Conservation (phyloP, 1,284 basidiomycete species). For the Vanrija sp. region DNA sequence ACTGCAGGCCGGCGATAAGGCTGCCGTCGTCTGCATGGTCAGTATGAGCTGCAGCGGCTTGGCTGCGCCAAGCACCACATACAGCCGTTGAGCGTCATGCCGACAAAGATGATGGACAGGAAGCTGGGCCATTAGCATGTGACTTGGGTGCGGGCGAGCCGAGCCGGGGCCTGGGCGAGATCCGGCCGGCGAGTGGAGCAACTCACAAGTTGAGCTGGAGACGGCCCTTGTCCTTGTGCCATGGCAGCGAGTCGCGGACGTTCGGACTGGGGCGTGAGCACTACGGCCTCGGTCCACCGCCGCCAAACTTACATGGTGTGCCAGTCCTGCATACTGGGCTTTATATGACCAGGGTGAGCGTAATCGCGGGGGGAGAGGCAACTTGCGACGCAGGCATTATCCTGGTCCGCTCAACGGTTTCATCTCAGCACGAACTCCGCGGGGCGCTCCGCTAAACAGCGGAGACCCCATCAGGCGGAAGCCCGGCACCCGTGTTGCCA, state of each 20-base stretch:
- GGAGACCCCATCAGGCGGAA: conserved; percentile 2
- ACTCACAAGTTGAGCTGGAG: conserved; percentile 51
- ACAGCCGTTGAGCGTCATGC: conserved; percentile 50
- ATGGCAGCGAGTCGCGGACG: conserved; percentile 37
- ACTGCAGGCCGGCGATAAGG: conserved; percentile 47
- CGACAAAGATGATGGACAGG: conserved; percentile 49
- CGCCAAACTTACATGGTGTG: conserved; percentile 40
- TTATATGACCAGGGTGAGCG: conserved; percentile 21
- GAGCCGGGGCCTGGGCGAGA: background rate
- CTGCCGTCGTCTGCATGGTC: conserved; percentile 44
- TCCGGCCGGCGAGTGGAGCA: background rate
- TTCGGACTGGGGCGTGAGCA: conserved; percentile 35
- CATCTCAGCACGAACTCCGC: conserved; percentile 47
- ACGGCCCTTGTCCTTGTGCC: conserved; percentile 46
- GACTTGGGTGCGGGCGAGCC: background rate
- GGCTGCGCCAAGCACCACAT: conserved; percentile 11
- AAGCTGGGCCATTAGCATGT: conserved; percentile 29
- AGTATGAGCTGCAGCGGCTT: background rate
- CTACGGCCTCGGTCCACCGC: background rate
- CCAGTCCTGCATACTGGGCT: conserved; percentile 37
- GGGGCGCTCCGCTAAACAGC: conserved; percentile 2
- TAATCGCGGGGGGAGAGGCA: conserved; percentile 27
- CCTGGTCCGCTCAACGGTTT: conserved; percentile 53
- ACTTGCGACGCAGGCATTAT: conserved; percentile 52
- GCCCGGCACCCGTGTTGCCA: conserved; percentile 48